Conservation (phyloP, 2,329 filamentous ascomycete genomes). For the Aspergillus amoenus region DNA sequence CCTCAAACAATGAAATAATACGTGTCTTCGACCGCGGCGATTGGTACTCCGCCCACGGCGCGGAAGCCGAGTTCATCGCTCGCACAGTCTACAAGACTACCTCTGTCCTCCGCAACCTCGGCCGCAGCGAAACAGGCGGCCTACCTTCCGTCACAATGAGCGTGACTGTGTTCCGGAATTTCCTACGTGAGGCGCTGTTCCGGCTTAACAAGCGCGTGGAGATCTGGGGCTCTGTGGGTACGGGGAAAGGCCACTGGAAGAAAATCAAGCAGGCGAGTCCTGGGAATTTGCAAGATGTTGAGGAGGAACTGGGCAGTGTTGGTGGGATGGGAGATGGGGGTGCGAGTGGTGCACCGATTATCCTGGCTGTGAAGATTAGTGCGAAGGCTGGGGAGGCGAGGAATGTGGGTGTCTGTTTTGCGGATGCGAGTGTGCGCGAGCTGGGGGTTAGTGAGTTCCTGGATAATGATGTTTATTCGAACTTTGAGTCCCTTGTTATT, state of each 20-base stretch:
- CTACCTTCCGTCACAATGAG: conserved; percentile 95
- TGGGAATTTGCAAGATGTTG: conserved; percentile 93
- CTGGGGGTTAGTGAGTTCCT: conserved; percentile 95
- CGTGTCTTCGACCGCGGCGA: conserved; percentile 93
- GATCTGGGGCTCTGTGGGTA: conserved; percentile 74
- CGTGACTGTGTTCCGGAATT: conserved; percentile 90
- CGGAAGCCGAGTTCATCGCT: conserved; percentile 49
- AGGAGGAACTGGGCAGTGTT: conserved; percentile 79
- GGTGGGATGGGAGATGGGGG: conserved; percentile 49
- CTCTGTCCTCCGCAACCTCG: conserved; percentile 87
- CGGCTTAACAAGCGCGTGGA: conserved; percentile 87
- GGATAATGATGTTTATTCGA: conserved; percentile 98
- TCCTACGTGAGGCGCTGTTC: conserved; percentile 90
- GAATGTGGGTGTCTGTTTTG: conserved; percentile 92
- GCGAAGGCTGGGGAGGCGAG: conserved; percentile 83
- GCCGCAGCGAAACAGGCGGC: conserved; percentile 77
- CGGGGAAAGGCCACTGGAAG: conserved; percentile 84
- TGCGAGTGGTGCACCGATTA: conserved; percentile 85
- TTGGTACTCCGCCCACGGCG: conserved; percentile 73
- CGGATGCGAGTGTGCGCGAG: conserved; percentile 93
- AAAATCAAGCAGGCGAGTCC: conserved; percentile 88
- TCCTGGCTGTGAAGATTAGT: conserved; percentile 89
- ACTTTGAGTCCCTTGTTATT: conserved; percentile 94
- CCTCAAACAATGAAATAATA: conserved; percentile 55
- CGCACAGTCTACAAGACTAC: conserved; percentile 93